Base-by-base conservation (phyloP, 805 yeast species). In the Maudiozyma pseudohumilis region DNA sequence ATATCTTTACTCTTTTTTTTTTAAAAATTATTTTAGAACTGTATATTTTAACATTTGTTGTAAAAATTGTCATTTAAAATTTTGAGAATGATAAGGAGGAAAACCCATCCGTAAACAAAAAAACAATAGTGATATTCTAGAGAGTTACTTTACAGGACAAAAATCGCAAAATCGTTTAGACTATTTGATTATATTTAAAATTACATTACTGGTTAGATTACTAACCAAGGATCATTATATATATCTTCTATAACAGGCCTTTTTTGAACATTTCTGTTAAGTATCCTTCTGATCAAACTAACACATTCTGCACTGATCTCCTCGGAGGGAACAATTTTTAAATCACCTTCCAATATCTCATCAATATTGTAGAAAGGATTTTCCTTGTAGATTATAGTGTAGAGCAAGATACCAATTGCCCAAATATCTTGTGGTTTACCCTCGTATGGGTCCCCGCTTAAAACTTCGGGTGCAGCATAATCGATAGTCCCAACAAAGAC, bases 401-500 rank as follows among this genome's bases (percentile, higher is more conserved):
- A 92, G 17, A 92, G 64, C 40, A 92, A 64, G 17, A 92, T 83
- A 2, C 98, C 98, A 54, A 89, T 68, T 0, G 97, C 95, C 98
- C 98, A 92, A 2, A 88, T 80, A 61, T 92, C 98, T 59, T 92
- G 98, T 3, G 95, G 89, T 55, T 75, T 80, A 17, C 98, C 98
- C 36, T 77, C 86, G 53, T 89, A 92, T 17, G 88, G 80, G 42
- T 77, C 78, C 2, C 97, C 98, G 36, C 78, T 71, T 25, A 92
- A 66, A 0, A 92, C 95, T 59, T 92, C 98, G 0, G 98, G 98
- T 0, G 97, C 94, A 1, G 97, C 97, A 59, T 89, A 92, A 59
- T 92, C 96, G 31, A 92, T 78, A 0, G 98, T 92, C 2, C 98
- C 98, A 2, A 92, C 97, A 61, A 92, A 89, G 5, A 92, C 95